Conservation (phyloP, 1,139 yeast species). For the Pichia kudriavzevii region DNA sequence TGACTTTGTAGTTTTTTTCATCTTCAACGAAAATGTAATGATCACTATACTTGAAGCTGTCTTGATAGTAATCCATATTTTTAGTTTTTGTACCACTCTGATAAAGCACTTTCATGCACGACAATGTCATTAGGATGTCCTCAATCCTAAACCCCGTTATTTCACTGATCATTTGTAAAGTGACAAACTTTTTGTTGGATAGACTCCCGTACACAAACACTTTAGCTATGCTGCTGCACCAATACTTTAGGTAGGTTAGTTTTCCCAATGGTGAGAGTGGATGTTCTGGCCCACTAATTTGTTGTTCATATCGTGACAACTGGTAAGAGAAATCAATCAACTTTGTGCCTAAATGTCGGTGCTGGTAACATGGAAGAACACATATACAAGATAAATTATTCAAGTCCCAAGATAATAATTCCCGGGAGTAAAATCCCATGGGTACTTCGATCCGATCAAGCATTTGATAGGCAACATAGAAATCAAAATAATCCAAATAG, state of each 20-base stretch:
- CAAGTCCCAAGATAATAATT: slow-evolving; percentile 71
- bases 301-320: slow-evolving; percentile 50
- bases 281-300: slow-evolving; percentile 80
- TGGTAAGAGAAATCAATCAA: slow-evolving; percentile 79
- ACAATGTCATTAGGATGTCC: slow-evolving; percentile 60
- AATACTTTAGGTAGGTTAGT: slow-evolving; percentile 63
- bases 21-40: slow-evolving; percentile 19
- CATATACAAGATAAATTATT: slow-evolving; percentile 88
- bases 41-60: slow-evolving; percentile 15
- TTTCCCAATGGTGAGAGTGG: slow-evolving; percentile 83
- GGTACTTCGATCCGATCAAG: slow-evolving; percentile 37
- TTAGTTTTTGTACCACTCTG: slow-evolving; percentile 21
- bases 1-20: slow-evolving; percentile 18
- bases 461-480: slow-evolving; percentile 60
- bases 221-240: slow-evolving; percentile 53
- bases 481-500: slow-evolving; percentile 70
- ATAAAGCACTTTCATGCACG: slow-evolving; percentile 48
- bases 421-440: slow-evolving; percentile 91
- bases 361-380: slow-evolving; percentile 87
- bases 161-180: slow-evolving; percentile 46
- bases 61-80: slow-evolving; percentile 25
- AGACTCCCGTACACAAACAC: slow-evolving; percentile 35
- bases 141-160: slow-evolving; percentile 64
- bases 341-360: slow-evolving; percentile 67
- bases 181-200: slow-evolving; percentile 26